phyloP scores from a whole-genome alignment of 345 rosid genomes.

The Microthlaspi erraticum region DNA sequence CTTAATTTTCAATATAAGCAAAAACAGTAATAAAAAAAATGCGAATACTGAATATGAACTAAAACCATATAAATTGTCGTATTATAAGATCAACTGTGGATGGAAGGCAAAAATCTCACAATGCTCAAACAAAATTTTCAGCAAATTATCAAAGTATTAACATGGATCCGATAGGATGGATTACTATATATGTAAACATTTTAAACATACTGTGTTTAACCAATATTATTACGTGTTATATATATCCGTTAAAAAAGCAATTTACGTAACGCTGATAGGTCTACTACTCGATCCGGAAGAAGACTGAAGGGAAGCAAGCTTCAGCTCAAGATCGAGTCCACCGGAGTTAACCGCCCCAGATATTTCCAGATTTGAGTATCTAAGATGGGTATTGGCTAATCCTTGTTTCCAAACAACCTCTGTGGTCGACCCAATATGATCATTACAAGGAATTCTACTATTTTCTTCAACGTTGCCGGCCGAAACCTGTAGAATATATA shows the following conservation, averaged over 20 bases:
- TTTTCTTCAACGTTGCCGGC: slow-evolving; percentile 38
- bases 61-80: too few relatives aligned
- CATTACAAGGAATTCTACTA: slow-evolving; percentile 13
- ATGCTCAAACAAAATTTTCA: neutral
- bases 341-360: slow-evolving; percentile 29
- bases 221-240: slow-evolving; percentile 16
- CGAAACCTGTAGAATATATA: slow-evolving; percentile 36
- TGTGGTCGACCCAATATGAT: slow-evolving; percentile 32
- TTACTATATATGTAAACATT: slow-evolving; percentile 2
- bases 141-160: slow-evolving; percentile 25
- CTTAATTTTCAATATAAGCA: too few relatives aligned
- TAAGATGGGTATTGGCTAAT: slow-evolving; percentile 5
- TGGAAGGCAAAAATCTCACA: neutral
- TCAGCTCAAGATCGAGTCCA: slow-evolving; percentile 45
- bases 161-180: slow-evolving; percentile 13
- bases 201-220: neutral
- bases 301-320: slow-evolving; percentile 42
- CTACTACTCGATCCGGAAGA: slow-evolving; percentile 33
- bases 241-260: neutral
- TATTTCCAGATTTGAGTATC: slow-evolving; percentile 13
- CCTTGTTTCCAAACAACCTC: slow-evolving; percentile 35
- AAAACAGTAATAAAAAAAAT: neutral
- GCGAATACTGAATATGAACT: too few relatives aligned
- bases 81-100: neutral
- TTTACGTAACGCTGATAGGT: slow-evolving; percentile 43